A percentile compares a stretch with the other conserved stretches of the same genome.
Evolutionary conservation across 1,284 basidiomycete genomes (phyloP).

Genomic region (Psilocybe mexicana): DNA sequence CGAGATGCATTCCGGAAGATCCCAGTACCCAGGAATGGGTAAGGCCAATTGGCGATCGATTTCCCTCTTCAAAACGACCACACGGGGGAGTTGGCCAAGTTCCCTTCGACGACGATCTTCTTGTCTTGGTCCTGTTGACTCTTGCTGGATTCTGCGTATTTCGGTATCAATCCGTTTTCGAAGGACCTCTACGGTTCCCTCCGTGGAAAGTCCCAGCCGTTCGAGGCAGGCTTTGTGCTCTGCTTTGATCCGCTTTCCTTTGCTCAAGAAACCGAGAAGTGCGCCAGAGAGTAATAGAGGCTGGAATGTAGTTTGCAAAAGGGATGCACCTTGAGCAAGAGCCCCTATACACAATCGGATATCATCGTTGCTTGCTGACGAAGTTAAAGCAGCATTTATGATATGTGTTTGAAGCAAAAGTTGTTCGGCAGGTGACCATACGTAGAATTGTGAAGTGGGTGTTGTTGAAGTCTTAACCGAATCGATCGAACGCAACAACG

Average conservation of each 20-base stretch:
- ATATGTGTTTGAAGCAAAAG: constrained; percentile 40
- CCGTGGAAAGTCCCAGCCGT: constrained; percentile 38
- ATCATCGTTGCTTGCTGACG: constrained; percentile 32
- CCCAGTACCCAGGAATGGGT: constrained; percentile 50
- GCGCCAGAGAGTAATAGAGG: constrained; percentile 46
- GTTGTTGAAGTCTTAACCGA: constrained; percentile 20
- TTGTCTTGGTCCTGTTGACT: constrained; percentile 17
- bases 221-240: constrained; percentile 41
- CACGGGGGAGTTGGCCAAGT: constrained; percentile 42
- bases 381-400: constrained; percentile 40
- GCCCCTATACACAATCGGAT: constrained; percentile 47
- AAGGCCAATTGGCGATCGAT: constrained; percentile 45
- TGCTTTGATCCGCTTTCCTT: constrained; percentile 32
- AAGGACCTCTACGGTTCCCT: constrained; percentile 37
- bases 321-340: constrained; percentile 46
- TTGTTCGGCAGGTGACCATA: constrained; percentile 43
- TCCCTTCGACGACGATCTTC: constrained; percentile 31
- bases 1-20: constrained; percentile 39
- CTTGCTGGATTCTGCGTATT: constrained; percentile 33
- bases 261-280: constrained; percentile 41
- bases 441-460: constrained; percentile 42
- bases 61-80: constrained; percentile 45
- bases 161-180: constrained; percentile 37
- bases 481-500: constrained; percentile 36
- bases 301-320: constrained; percentile 47